Evolutionary conservation across 768 basidiomycete genomes (phyloP), one percentile per base, ranked within the genome.

Genomic region (Mycena rosella): DNA sequence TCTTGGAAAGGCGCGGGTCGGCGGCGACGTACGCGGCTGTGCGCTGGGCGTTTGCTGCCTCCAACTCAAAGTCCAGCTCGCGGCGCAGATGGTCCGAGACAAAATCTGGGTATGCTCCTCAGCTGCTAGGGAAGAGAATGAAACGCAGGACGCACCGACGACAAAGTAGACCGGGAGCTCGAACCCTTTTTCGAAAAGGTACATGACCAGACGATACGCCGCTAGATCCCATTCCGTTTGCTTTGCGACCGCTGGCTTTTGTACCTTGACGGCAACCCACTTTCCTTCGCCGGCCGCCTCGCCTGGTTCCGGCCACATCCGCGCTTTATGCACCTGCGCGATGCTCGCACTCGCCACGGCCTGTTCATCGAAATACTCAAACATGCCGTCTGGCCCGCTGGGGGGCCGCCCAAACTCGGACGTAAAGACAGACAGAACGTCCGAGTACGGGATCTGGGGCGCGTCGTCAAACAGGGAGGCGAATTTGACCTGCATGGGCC

Each of bases 201-300:
- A 93, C 90, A 93, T 93, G 3, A 91, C 91, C 5, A 82, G 70
- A n/a, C 87, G 80, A 74, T 88, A 93, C 4, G 86, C 88, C 32
- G 84, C 89, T 15, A 96, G 81, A 74, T 96, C 94, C 88, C 91
- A 95, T 68, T 93, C 89, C 81, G 93, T 91, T 80, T 98, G 96
- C 71, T 87, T 93, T 56, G 85, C 85, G 8, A 98, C 94, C 36
- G 89, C 92, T 3, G 95, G 95, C 73, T 96, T 97, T 81, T 98
- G 95, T 24, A 94, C 36, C 81, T 98, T 98, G 67, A 98, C 96
- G 0, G 96, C 96, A 2, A 98, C 96, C 87, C 91, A 91, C 38
- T 86, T 81, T 34, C 81, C 84, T 61, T 83, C 81, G 36, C 81
- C 84, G 59, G 82, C 81, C 11, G 77, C 77, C 57, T 84, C 81